Evolutionary conservation across 345 rosid species (phyloP).

Genomic region (Euphorbia lathyris): DNA sequence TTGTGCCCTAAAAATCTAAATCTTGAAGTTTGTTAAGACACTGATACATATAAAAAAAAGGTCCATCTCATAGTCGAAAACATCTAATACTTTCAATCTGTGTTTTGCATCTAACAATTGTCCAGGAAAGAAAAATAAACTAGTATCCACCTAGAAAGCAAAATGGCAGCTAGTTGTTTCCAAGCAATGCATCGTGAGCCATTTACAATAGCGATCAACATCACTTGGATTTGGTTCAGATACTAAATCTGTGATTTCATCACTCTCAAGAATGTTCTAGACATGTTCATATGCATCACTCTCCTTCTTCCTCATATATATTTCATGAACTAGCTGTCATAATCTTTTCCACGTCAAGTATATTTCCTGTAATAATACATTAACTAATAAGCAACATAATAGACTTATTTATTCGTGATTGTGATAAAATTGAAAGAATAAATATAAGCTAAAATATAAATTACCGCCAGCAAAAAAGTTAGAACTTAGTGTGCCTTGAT

Average conservation of each 20-base stretch:
- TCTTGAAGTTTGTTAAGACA: too few species aligned
- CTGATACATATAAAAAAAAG: too few species aligned
- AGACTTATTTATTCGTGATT: too few species aligned
- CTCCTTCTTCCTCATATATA: background rate
- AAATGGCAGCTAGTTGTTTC: background rate
- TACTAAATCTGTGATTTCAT: background rate
- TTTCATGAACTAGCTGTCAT: background rate
- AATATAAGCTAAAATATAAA: too few species aligned
- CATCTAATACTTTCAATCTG: too few species aligned
- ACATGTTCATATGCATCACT: background rate
- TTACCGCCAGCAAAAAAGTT: background rate
- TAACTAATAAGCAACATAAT: too few species aligned
- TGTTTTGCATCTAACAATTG: too few species aligned
- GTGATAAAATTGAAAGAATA: too few species aligned
- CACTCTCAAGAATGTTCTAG: slow-evolving; percentile 16
- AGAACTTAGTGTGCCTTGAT: background rate
- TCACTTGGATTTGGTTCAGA: slow-evolving; percentile 15
- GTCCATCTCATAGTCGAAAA: too few species aligned
- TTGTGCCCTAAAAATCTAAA: too few species aligned
- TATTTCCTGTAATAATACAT: background rate
- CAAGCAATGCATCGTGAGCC: slow-evolving; percentile 12
- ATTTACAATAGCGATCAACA: slow-evolving; percentile 22
- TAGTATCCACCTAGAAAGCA: too few species aligned
- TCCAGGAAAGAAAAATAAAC: too few species aligned
- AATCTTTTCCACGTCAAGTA: background rate